Percentiles rank a stretch among this genome's conserved stretches.
Evolutionary conservation across 371 early-diverging fungal species (phyloP).

Genomic region (Rhizopus microsporus): DNA sequence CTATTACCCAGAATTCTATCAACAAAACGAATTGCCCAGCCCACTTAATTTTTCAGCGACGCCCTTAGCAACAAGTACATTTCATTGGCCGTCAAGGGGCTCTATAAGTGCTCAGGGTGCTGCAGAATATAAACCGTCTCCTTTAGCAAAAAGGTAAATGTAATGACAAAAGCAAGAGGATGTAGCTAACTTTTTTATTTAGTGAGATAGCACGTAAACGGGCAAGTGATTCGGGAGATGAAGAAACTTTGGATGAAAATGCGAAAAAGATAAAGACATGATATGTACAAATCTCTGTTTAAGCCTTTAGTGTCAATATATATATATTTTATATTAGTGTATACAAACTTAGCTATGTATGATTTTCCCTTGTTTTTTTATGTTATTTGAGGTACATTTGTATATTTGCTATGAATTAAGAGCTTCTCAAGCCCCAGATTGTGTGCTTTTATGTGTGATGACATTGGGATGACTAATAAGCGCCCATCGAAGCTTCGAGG

Average conservation of each 20-base stretch:
- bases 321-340: too few relatives aligned
- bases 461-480: too few relatives aligned
- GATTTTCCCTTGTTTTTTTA: too few relatives aligned
- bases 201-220: constrained; percentile 4
- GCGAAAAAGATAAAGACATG: constrained; percentile 3
- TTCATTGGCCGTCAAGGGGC: constrained; percentile 59
- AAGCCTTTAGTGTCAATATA: too few relatives aligned
- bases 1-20: constrained; percentile 78
- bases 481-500: too few relatives aligned
- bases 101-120: not conserved
- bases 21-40: constrained; percentile 63
- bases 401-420: too few relatives aligned
- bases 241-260: not conserved
- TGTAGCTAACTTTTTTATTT: too few relatives aligned
- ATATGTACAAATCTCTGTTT: not conserved
- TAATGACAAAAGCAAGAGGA: not conserved
- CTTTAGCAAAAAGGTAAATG: constrained; percentile 21
- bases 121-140: constrained; percentile 18
- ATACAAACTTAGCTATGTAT: too few relatives aligned
- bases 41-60: constrained; percentile 65
- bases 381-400: too few relatives aligned
- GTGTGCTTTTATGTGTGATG: too few relatives aligned
- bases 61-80: constrained; percentile 54
- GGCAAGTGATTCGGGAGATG: not conserved
- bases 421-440: too few relatives aligned